These are phyloP conservation scores for Naganishia antarctica DNA, from an alignment of 768 basidiomycete genomes.

Conservation along the genomic window DNA sequence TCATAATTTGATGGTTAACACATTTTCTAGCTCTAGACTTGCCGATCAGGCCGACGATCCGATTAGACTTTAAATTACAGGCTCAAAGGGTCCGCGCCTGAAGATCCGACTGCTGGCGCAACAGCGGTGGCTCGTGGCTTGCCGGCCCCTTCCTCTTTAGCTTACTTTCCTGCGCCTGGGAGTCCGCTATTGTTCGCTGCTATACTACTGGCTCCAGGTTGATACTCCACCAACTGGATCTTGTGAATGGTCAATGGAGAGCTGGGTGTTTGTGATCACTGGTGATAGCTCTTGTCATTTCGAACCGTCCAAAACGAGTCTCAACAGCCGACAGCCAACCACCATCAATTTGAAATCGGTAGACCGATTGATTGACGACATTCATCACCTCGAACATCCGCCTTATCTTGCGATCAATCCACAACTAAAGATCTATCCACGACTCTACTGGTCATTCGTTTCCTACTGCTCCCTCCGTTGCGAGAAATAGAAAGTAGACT, in stretches of 20 bases:
- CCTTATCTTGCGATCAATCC: not conserved
- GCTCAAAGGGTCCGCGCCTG: no score
- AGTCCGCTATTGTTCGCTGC: no score
- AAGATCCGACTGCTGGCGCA: no score
- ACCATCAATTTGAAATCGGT: not conserved
- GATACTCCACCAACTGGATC: no score
- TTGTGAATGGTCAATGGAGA: no score
- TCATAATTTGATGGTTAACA: not conserved
- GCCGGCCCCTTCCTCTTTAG: conserved; percentile 2
- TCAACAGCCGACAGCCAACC: not conserved
- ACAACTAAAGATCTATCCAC: no score
- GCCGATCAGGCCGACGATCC: not conserved
- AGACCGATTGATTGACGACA: not conserved
- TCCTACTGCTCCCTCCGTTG: not conserved
- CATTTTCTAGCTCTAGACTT: not conserved
- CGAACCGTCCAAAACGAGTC: no score
- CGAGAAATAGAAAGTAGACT: no score
- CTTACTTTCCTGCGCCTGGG: not conserved
- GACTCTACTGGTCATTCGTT: no score
- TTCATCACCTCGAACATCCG: not conserved
- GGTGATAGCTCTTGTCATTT: not conserved
- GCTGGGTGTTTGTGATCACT: no score
- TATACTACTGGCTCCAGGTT: no score
- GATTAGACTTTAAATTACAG: not conserved
- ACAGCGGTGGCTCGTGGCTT: conserved; percentile 13